Percentiles rank a stretch among this genome's conserved stretches.
Conservation (phyloP, 345 rosid species). For the Gossypium rotundifolium region DNA sequence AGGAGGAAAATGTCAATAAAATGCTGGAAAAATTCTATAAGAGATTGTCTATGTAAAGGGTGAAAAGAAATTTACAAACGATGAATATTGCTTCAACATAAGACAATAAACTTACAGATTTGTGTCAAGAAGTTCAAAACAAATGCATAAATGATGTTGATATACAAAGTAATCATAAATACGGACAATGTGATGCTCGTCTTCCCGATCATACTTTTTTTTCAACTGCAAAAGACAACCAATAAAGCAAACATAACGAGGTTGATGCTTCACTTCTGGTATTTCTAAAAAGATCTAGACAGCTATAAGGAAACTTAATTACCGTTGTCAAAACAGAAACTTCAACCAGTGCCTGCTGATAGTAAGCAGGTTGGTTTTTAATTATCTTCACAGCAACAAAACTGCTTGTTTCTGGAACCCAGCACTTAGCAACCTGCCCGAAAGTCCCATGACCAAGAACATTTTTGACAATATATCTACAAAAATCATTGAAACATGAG, state of each 20-base stretch:
- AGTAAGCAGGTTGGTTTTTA: slow-evolving; percentile 95
- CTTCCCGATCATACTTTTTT: slow-evolving; percentile 96
- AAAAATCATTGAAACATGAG: slow-evolving; percentile 24
- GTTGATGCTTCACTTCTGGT: neutral
- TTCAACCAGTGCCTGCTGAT: slow-evolving; percentile 96
- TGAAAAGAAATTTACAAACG: neutral
- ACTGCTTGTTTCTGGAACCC: slow-evolving; percentile 63
- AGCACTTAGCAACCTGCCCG: slow-evolving; percentile 98
- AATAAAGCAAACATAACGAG: slow-evolving; percentile 9
- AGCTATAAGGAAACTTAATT: slow-evolving; percentile 17
- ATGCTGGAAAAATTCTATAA: slow-evolving; percentile 15
- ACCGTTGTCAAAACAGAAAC: slow-evolving; percentile 97
- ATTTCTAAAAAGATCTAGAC: slow-evolving; percentile 6
- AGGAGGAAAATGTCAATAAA: slow-evolving; percentile 25
- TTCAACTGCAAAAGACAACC: slow-evolving; percentile 56
- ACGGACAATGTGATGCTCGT: slow-evolving; percentile 96
- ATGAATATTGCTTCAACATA: neutral
- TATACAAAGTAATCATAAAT: slow-evolving; percentile 85
- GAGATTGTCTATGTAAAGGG: neutral
- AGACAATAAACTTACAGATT: slow-evolving; percentile 45
- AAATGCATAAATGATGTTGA: slow-evolving; percentile 87
- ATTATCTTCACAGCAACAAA: slow-evolving; percentile 94
- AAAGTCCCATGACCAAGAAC: slow-evolving; percentile 98
- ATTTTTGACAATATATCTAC: slow-evolving; percentile 93
- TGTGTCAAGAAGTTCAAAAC: slow-evolving; percentile 93